These are phyloP conservation scores for Fulvia fulva DNA, from an alignment of 2,329 filamentous ascomycete genomes.

Conservation along the genomic window DNA sequence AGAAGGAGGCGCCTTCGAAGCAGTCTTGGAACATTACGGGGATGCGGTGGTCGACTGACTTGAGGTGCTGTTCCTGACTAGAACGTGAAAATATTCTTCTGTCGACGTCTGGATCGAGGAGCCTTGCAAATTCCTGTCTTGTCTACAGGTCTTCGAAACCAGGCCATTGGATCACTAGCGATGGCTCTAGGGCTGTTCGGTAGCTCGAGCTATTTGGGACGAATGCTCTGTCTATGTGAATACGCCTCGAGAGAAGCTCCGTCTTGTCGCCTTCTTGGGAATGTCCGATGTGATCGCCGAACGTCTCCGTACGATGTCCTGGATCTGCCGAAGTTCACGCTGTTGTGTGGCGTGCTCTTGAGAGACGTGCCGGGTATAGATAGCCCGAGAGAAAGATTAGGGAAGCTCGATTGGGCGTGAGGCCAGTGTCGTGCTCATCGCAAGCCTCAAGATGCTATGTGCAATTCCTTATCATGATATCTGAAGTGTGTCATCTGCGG, in stretches of 20 bases:
- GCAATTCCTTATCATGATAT: no score
- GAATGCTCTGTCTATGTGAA: not conserved
- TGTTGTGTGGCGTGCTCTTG: not conserved
- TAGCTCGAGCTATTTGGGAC: not conserved
- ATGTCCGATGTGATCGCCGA: not conserved
- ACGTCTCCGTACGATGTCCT: not conserved
- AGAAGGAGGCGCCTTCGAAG: conserved; percentile 28
- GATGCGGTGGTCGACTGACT: no score
- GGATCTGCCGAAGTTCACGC: not conserved
- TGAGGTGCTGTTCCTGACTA: not conserved
- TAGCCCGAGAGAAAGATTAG: not conserved
- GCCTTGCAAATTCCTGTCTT: not conserved
- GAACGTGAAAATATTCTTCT: not conserved
- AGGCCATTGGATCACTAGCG: not conserved
- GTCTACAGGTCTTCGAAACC: not conserved
- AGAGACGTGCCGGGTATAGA: not conserved
- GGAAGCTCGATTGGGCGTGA: not conserved
- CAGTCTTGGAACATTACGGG: conserved; percentile 35
- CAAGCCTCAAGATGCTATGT: no score
- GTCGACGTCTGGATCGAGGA: not conserved
- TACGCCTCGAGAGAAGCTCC: not conserved
- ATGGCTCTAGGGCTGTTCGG: not conserved
- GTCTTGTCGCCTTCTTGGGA: not conserved
- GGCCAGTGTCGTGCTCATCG: not conserved
- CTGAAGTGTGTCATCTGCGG: no score